Percentiles rank a stretch among this genome's conserved stretches.
phyloP scores from a whole-genome alignment of 1,139 yeast genomes.

The Suhomyces terraborum region DNA sequence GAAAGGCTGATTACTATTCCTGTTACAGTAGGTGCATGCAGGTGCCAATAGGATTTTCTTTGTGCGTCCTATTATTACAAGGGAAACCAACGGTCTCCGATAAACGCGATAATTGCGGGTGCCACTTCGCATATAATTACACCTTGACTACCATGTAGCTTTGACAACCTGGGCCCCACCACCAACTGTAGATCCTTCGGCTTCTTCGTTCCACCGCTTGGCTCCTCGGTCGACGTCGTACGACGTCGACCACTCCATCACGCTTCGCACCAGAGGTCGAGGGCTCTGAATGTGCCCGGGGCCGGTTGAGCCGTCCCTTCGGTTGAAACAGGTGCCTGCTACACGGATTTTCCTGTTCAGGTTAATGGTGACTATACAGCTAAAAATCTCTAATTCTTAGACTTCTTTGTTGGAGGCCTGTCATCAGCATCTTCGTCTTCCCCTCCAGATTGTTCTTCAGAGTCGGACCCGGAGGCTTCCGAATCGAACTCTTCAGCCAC shows the following conservation, averaged over 20 bases:
- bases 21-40: constrained; percentile 2
- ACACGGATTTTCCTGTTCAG: neutral
- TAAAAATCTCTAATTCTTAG: constrained; percentile 28
- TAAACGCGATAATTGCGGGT: neutral
- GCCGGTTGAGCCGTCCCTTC: too few relatives aligned
- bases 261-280: too few relatives aligned
- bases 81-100: neutral
- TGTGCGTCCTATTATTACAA: too few relatives aligned
- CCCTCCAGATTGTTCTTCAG: constrained; percentile 37
- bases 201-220: too few relatives aligned
- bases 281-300: too few relatives aligned
- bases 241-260: too few relatives aligned
- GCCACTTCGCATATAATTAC: neutral
- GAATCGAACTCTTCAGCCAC: constrained; percentile 90
- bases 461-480: constrained; percentile 53
- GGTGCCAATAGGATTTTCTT: too few relatives aligned
- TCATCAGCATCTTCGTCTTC: constrained; percentile 47
- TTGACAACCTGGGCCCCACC: neutral
- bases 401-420: constrained; percentile 49
- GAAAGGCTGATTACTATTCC: constrained; percentile 3
- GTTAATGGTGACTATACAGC: constrained; percentile 3
- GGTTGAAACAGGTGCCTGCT: too few relatives aligned
- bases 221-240: too few relatives aligned
- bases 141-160: neutral
- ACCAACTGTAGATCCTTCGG: too few relatives aligned